Conservation (phyloP, 768 basidiomycete species). For the Rossbeevera mucosa region DNA sequence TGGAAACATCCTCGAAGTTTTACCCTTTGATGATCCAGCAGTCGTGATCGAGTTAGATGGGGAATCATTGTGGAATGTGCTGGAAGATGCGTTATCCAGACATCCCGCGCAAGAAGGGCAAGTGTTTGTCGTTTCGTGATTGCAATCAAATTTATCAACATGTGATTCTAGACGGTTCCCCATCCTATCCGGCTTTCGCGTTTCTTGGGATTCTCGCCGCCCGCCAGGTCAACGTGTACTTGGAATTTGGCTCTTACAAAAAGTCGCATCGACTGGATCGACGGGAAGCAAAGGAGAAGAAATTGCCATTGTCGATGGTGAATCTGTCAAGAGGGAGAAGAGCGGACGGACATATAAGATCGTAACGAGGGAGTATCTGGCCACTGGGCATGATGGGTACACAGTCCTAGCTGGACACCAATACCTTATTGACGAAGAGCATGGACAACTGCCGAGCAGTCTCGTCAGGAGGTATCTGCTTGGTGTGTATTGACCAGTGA, state of each 20-base stretch:
- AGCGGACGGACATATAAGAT: conserved; percentile 65
- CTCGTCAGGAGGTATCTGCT: conserved; percentile 83
- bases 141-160: background rate
- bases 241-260: conserved; percentile 59
- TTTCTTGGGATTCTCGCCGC: conserved; percentile 80
- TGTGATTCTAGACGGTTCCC: conserved; percentile 69
- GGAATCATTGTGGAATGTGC: conserved; percentile 67
- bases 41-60: conserved; percentile 81
- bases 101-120: conserved; percentile 93
- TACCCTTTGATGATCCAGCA: conserved; percentile 84
- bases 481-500: conserved; percentile 40
- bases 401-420: conserved; percentile 58
- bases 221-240: conserved; percentile 68
- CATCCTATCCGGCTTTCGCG: conserved; percentile 75
- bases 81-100: conserved; percentile 67
- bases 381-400: conserved; percentile 81
- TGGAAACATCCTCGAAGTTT: conserved; percentile 82
- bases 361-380: conserved; percentile 86
- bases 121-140: conserved; percentile 11
- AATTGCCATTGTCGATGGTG: conserved; percentile 40
- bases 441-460: conserved; percentile 69
- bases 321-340: conserved; percentile 49
- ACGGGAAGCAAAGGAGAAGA: conserved; percentile 25
- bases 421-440: conserved; percentile 79
- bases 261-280: conserved; percentile 21